These are phyloP conservation scores for Hygrocybe coccinea DNA, from an alignment of 768 basidiomycete genomes.

Conservation along the genomic window DNA sequence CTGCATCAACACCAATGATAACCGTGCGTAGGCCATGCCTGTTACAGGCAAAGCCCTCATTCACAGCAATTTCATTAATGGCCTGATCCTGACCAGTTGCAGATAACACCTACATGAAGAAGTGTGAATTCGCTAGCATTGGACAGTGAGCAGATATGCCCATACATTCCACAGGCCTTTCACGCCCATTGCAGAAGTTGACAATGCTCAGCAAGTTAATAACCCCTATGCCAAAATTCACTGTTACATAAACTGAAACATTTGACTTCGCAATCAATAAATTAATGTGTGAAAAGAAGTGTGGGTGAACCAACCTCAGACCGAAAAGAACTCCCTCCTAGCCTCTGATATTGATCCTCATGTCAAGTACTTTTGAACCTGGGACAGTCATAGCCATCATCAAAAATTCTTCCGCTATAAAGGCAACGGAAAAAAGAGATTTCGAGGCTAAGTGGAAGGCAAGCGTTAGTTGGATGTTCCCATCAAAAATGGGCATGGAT, in stretches of 20 bases:
- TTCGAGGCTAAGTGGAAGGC: background rate
- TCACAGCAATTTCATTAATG: background rate
- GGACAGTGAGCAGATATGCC: too few species aligned
- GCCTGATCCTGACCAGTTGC: background rate
- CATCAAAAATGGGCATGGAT: background rate
- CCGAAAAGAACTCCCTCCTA: too few species aligned
- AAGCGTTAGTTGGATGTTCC: background rate
- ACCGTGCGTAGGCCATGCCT: background rate
- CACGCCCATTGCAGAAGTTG: background rate
- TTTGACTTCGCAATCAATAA: too few species aligned
- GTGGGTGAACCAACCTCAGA: too few species aligned
- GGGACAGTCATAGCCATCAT: background rate
- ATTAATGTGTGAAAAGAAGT: too few species aligned
- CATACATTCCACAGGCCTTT: background rate
- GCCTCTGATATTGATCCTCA: background rate
- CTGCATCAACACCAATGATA: constrained; percentile 1
- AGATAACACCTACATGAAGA: too few species aligned
- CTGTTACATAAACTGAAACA: too few species aligned
- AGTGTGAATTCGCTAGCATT: too few species aligned
- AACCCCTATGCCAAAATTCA: too few species aligned
- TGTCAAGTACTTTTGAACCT: background rate
- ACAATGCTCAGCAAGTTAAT: too few species aligned
- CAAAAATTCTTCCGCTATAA: background rate
- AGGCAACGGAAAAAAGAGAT: background rate
- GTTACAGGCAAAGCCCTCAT: background rate